These are phyloP conservation scores for Saccharomycopsis amapae DNA, from an alignment of 805 yeast genomes.

Conservation along the genomic window DNA sequence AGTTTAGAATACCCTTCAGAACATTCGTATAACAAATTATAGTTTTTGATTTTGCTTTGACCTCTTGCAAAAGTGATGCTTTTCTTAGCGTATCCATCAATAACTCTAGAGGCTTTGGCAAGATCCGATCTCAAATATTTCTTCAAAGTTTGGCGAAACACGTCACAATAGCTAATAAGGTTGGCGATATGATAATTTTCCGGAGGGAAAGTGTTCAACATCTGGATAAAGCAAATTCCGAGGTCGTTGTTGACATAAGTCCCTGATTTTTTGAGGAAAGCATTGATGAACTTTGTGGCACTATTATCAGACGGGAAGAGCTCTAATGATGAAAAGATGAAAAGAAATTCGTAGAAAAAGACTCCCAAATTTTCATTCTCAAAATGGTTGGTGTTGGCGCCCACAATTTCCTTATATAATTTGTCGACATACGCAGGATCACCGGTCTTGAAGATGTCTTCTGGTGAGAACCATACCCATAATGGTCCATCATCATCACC, in stretches of 20 bases:
- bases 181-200: conserved; percentile 7
- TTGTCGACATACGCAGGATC: neutral
- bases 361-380: conserved; percentile 3
- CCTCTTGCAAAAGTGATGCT: conserved; percentile 3
- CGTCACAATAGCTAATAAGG: neutral
- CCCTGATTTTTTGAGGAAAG: neutral
- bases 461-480: neutral
- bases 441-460: neutral
- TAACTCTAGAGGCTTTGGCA: conserved; percentile 1
- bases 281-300: conserved; percentile 9
- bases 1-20: conserved; percentile 71
- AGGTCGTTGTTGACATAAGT: neutral
- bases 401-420: neutral
- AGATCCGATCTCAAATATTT: conserved; percentile 13
- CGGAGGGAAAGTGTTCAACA: conserved; percentile 18
- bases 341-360: conserved; percentile 17
- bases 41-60: conserved; percentile 38
- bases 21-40: conserved; percentile 64
- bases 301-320: conserved; percentile 3
- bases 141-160: neutral
- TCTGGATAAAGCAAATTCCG: conserved; percentile 11
- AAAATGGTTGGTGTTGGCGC: neutral
- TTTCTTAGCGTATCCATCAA: conserved; percentile 8
- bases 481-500: no score
- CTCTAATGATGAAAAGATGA: conserved; percentile 3